These are phyloP conservation scores for Maudiozyma humilis DNA, from an alignment of 1,139 yeast species.

Conservation along the genomic window DNA sequence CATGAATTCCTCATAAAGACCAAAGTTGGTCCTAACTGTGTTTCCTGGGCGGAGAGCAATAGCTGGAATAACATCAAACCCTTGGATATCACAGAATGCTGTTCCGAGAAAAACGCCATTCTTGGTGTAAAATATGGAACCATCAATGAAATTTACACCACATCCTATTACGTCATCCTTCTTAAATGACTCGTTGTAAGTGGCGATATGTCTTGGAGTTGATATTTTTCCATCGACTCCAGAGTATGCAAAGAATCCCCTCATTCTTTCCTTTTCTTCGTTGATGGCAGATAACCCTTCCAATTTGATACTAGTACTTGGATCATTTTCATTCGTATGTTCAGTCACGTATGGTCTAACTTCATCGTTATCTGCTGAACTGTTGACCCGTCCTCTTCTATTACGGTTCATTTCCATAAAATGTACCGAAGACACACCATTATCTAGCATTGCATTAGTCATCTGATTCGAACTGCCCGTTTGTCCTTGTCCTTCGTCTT, in stretches of 20 bases:
- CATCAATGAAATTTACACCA: constrained; percentile 64
- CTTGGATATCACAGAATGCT: constrained; percentile 41
- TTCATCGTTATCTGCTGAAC: background rate
- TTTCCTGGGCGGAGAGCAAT: constrained; percentile 45
- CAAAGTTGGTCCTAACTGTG: constrained; percentile 61
- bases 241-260: constrained; percentile 48
- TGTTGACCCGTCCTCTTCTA: background rate
- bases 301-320: background rate
- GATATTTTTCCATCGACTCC: constrained; percentile 49
- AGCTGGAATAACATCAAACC: constrained; percentile 38
- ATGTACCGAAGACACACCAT: constrained; percentile 6
- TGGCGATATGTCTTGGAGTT: constrained; percentile 33
- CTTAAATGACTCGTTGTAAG: constrained; percentile 42
- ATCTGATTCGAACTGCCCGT: background rate
- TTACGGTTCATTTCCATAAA: constrained; percentile 3
- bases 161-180: constrained; percentile 69
- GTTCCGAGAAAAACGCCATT: constrained; percentile 61
- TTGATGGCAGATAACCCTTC: constrained; percentile 4
- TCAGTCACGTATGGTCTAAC: constrained; percentile 18
- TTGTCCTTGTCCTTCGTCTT: constrained; percentile 1
- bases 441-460: constrained; percentile 6
- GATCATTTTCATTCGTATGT: constrained; percentile 1
- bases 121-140: constrained; percentile 66
- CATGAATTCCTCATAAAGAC: constrained; percentile 47
- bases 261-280: constrained; percentile 36